These are phyloP conservation scores for Tricholoma flavovirens DNA, from an alignment of 768 basidiomycete species.

Conservation along the genomic window DNA sequence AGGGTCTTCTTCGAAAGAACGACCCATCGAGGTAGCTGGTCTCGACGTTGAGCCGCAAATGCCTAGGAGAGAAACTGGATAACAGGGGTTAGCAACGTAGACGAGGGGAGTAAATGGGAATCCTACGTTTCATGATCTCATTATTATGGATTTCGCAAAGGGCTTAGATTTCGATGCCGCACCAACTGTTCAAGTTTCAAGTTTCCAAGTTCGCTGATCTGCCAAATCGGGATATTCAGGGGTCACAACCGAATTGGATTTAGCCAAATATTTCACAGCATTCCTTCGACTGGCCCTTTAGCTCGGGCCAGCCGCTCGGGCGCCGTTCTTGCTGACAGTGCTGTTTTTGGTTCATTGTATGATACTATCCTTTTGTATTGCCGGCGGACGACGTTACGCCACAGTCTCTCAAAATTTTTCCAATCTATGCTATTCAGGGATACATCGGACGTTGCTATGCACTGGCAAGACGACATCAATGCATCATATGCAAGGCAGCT, in stretches of 20 bases:
- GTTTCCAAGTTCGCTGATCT: slow-evolving; percentile 12
- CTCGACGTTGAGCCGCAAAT: slow-evolving; percentile 9
- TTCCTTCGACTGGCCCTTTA: too few relatives aligned
- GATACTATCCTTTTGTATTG: too few relatives aligned
- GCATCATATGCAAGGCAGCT: not conserved
- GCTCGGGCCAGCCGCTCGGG: too few relatives aligned
- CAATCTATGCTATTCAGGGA: not conserved
- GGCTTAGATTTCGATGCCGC: slow-evolving; percentile 10
- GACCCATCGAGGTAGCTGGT: slow-evolving; percentile 19
- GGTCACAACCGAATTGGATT: slow-evolving; percentile 12
- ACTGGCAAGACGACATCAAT: not conserved
- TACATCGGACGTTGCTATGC: not conserved
- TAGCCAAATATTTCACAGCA: not conserved
- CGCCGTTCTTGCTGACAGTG: too few relatives aligned
- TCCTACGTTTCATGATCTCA: slow-evolving; percentile 7
- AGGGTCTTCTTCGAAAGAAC: slow-evolving; percentile 51
- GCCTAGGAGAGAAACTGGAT: slow-evolving; percentile 7
- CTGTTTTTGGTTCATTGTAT: not conserved
- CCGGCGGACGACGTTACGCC: not conserved
- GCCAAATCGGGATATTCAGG: slow-evolving; percentile 3
- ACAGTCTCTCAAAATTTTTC: not conserved
- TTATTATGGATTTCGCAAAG: slow-evolving; percentile 14
- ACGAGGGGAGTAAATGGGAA: not conserved
- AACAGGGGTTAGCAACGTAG: not conserved
- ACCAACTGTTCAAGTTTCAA: slow-evolving; percentile 5